Conservation (phyloP, 106 monocot genomes). For the Platanthera guangdongensis region DNA sequence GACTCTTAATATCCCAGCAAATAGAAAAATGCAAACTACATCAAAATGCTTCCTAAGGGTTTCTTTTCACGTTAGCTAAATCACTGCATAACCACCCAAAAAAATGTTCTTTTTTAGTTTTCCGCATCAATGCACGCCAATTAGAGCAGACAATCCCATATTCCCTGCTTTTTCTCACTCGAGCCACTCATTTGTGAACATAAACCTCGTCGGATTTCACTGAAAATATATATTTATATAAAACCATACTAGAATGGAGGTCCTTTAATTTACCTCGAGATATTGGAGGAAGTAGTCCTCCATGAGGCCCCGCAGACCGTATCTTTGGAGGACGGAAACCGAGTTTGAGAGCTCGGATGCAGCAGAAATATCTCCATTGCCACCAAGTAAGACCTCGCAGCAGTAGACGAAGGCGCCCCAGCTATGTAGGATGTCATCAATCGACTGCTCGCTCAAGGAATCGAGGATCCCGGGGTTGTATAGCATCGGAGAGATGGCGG, state of each 20-base stretch:
- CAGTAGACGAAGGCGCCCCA: conserved; percentile 48
- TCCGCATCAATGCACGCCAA: too few relatives aligned
- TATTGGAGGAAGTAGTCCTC: conserved; percentile 63
- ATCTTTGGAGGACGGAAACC: conserved; percentile 32
- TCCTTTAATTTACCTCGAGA: conserved; percentile 37
- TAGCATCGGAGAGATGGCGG: not conserved
- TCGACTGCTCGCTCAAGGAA: conserved; percentile 16
- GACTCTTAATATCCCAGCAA: too few relatives aligned
- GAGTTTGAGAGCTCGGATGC: conserved; percentile 16
- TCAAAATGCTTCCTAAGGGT: too few relatives aligned
- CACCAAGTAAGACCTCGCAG: conserved; percentile 36
- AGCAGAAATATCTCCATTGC: conserved; percentile 24
- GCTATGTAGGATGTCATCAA: conserved; percentile 38
- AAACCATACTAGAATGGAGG: not conserved
- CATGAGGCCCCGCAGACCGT: conserved; percentile 40
- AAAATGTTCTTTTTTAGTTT: too few relatives aligned
- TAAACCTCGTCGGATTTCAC: too few relatives aligned
- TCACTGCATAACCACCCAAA: too few relatives aligned
- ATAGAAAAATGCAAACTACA: too few relatives aligned
- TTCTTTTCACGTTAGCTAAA: too few relatives aligned
- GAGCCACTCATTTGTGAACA: too few relatives aligned
- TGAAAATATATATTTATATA: not conserved
- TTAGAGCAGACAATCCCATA: too few relatives aligned
- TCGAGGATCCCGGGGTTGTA: conserved; percentile 20
- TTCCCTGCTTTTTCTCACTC: too few relatives aligned